Base-by-base conservation (phyloP, 495 filamentous ascomycete genomes). In the Usnea hakonensis region DNA sequence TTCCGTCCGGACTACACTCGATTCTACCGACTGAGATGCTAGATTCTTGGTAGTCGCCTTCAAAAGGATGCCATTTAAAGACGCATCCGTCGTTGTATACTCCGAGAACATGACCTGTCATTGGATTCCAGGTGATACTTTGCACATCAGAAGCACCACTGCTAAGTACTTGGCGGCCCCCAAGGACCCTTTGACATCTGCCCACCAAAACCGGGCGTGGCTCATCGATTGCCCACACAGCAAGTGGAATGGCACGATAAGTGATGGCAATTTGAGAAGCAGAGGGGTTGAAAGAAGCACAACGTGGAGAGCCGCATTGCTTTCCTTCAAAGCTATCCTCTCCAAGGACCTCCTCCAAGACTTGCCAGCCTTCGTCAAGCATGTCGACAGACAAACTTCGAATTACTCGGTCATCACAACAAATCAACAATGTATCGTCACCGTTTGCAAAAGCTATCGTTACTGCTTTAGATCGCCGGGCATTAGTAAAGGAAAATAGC, bases 1-100 rank as follows among this genome's bases (percentile, higher is more conserved):
- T 58, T 0, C 70, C 70, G 60, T 71, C 64, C 4, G 60, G 65
- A 23, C 69, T 71, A 56, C 28, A 55, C 43, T 32, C 37, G 60
- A 55, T 36, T 26, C 61, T 37, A 48, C 44, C 55, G 44, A 23
- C 57, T 33, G 48, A 58, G 19, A 38, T 58, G 38, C n/a, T 50
- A 43, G 10, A 37, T 37, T 66, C 61, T 16, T 48, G 48, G 28
- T 60, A 44, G 17, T 61, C 56, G 16, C 56, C 54, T 10, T 63
- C 61, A 38, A 26, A 37, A 23, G 48, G 28, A 55, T 64, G 33
- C 56, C 57, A 64, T 43, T 59, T 44, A 35, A 64, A 33, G 37
- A 64, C 19, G 19, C 30, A 43, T 6, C 38, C 38, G 38, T 40
- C 38, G 17, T 40, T 40, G 38, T 40, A 40, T 19, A 55, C 16